phyloP scores from a whole-genome alignment of 31 red algal genomes.

The Porphyra umbilicalis region DNA sequence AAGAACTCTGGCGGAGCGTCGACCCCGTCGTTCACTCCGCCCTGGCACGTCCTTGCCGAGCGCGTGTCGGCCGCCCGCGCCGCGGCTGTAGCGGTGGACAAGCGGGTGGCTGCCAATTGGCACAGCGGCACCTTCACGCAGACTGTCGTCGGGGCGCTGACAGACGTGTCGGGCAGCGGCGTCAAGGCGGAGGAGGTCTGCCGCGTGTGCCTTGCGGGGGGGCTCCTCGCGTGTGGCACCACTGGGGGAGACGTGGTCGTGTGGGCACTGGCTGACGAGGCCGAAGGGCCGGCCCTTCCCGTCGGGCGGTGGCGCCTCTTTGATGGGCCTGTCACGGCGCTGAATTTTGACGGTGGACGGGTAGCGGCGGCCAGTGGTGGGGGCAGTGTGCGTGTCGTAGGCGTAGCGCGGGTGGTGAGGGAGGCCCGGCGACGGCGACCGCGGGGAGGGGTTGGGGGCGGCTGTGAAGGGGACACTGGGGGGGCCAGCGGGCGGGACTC shows the following conservation, averaged over 20 bases:
- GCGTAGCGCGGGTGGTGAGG: background rate
- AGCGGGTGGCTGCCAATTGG: background rate
- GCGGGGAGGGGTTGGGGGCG: background rate
- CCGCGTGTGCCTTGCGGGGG: background rate
- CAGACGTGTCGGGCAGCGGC: background rate
- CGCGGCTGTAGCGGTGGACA: background rate
- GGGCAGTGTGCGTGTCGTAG: background rate
- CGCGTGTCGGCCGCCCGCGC: background rate
- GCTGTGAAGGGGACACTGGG: background rate
- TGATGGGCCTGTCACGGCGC: background rate
- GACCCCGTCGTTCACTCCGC: background rate
- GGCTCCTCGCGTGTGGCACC: background rate
- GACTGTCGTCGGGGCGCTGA: background rate
- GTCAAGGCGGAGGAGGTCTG: background rate
- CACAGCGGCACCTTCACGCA: background rate
- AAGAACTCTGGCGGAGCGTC: background rate
- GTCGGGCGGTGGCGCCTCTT: background rate
- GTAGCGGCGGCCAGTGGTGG: background rate
- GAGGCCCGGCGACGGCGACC: background rate
- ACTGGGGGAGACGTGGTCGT: background rate
- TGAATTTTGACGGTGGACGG: background rate
- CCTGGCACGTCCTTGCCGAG: background rate
- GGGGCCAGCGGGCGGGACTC: background rate
- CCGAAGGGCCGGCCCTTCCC: background rate
- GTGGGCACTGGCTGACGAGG: background rate